phyloP scores from a whole-genome alignment of 441 rosid genomes.

The Bocquillonia castaneifolia region DNA sequence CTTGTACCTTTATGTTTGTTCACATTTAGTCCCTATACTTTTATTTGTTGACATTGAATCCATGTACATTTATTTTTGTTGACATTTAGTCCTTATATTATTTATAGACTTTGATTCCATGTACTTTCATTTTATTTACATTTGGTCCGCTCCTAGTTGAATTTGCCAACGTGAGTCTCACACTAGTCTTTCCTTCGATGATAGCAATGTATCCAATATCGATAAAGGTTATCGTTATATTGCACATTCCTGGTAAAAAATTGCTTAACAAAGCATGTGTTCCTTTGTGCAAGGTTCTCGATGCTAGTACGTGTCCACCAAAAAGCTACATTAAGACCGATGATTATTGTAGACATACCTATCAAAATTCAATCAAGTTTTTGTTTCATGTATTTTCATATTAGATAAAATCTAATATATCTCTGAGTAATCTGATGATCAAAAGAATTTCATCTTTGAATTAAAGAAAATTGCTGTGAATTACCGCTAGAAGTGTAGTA shows the following conservation, averaged over 20 bases:
- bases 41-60: no score
- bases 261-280: conserved; percentile 83
- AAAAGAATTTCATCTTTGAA: background rate
- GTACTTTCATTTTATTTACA: no score
- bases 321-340: conserved; percentile 77
- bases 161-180: no score
- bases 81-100: no score
- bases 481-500: conserved; percentile 94
- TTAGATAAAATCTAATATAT: no score
- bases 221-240: conserved; percentile 79
- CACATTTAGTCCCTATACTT: no score
- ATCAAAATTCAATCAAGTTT: background rate
- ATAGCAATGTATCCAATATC: conserved; percentile 61
- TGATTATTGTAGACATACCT: conserved; percentile 96
- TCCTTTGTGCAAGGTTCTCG: conserved; percentile 71
- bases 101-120: no score
- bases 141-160: no score
- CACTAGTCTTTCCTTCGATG: conserved; percentile 59
- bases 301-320: conserved; percentile 90
- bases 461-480: background rate
- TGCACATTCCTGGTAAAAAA: conserved; percentile 70
- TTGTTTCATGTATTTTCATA: background rate
- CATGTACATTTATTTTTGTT: no score
- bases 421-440: no score
- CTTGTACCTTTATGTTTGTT: no score